Evolutionary conservation across 768 basidiomycete genomes (phyloP), one percentile per base, ranked within the genome.

Genomic region (Podaxis mareebaensis): DNA sequence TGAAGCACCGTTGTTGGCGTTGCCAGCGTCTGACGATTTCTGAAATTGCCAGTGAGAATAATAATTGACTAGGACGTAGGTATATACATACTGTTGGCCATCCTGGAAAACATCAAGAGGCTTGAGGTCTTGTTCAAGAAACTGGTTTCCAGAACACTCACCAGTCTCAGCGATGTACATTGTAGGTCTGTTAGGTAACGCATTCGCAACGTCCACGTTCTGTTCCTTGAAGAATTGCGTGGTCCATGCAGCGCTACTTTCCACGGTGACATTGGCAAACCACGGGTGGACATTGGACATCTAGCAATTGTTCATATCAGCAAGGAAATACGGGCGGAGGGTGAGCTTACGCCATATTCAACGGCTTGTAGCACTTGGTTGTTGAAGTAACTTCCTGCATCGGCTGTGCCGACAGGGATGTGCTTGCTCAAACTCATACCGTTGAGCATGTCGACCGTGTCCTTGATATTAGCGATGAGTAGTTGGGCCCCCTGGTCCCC

Each of bases 151-250:
- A 2, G 69, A 70, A 11, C 69, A 72, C 77, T 72, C 70, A 58
- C 92, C 92, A 13, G 95, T 97, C 80, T 99, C 97, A 0, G 96
- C 97, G 64, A 99, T 97, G 76, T 86, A 96, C 83, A 93, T 88
- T 51, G 79, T 71, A 0, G 95, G 94, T 3, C 84, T 80, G 73
- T 95, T 96, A 4, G 85, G n/a, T 22, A 91, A 78, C 0, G 66
- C 58, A 8, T 75, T 66, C 0, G 93, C 90, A n/a, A 77, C 71
- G 6, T 67, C 74, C 4, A 93, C 82, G 70, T 96, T 82, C n/a
- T 75, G 82, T 10, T 79, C 71, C 64, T 88, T 69, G 80, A 95
- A 97, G 80, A 93, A 99, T 0, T 82, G 67, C 17, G 78, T 78
- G 0, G 93, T 95, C 96, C 96, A 99, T 5, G 67, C 83, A 0